phyloP scores from a whole-genome alignment of 495 filamentous ascomycete species.

The Aspergillus olivimuriae region DNA sequence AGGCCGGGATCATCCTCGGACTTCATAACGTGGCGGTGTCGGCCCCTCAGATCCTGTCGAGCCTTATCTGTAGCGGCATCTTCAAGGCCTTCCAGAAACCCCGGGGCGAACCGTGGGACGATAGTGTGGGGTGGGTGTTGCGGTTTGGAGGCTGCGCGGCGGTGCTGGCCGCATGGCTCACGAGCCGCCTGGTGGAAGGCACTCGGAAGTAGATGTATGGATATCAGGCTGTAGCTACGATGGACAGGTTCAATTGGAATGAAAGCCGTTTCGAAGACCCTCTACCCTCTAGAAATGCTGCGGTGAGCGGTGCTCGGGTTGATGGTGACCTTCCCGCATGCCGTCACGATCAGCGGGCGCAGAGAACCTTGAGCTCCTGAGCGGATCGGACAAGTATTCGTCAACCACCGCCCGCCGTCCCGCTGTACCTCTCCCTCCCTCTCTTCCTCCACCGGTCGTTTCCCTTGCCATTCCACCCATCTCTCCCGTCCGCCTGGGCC shows the following conservation, averaged over 20 bases:
- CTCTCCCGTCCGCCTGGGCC: slow-evolving; percentile 1
- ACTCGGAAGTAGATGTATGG: background rate
- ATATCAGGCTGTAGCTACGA: too few species aligned
- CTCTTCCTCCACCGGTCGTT: background rate
- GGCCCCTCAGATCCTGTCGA: slow-evolving; percentile 82
- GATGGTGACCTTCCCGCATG: too few species aligned
- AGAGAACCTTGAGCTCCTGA: background rate
- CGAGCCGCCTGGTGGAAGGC: slow-evolving; percentile 34
- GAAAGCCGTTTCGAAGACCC: too few species aligned
- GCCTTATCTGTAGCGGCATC: slow-evolving; percentile 70
- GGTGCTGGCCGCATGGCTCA: slow-evolving; percentile 67
- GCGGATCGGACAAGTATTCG: background rate
- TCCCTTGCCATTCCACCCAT: background rate
- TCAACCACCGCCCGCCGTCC: background rate
- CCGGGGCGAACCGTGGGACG: slow-evolving; percentile 71
- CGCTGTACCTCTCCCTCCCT: background rate
- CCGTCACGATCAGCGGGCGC: too few species aligned
- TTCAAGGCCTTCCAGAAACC: slow-evolving; percentile 80
- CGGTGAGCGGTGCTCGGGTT: too few species aligned
- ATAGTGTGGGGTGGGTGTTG: slow-evolving; percentile 79
- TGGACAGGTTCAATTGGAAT: too few species aligned
- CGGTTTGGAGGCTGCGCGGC: slow-evolving; percentile 74
- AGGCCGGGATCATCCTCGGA: slow-evolving; percentile 83
- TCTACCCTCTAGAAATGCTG: too few species aligned
- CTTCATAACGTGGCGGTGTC: slow-evolving; percentile 91